These are phyloP conservation scores for Candida pseudoviswanathii DNA, from an alignment of 1,139 yeast species.

Conservation along the genomic window DNA sequence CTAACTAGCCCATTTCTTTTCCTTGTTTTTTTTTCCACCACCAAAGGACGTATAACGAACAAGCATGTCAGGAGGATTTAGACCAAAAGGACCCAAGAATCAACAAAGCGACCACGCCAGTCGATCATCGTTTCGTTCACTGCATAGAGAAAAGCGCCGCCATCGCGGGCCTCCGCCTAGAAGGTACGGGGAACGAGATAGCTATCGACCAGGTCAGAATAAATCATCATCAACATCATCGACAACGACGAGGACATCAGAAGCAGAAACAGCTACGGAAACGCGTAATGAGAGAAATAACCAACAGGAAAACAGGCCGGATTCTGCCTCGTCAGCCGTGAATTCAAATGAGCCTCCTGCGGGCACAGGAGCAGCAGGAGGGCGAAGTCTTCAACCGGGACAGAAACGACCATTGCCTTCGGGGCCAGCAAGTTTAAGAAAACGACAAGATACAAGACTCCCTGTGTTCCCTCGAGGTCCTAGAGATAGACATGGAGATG, in stretches of 20 bases:
- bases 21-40: background rate
- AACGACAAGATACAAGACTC: constrained; percentile 14
- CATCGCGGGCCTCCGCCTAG: constrained; percentile 21
- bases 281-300: constrained; percentile 14
- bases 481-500: background rate
- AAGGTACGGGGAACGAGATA: constrained; percentile 19
- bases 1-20: background rate
- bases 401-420: constrained; percentile 16
- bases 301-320: constrained; percentile 15
- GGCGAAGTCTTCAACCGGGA: constrained; percentile 4
- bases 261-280: constrained; percentile 1
- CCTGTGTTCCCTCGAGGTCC: constrained; percentile 21
- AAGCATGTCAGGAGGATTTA: constrained; percentile 45
- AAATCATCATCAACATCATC: constrained; percentile 3
- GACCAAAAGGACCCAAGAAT: constrained; percentile 23
- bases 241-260: background rate
- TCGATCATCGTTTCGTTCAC: constrained; percentile 8
- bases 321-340: constrained; percentile 5
- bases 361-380: constrained; percentile 3
- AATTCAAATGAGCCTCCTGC: background rate
- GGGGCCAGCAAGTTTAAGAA: constrained; percentile 20
- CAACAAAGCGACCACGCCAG: constrained; percentile 7
- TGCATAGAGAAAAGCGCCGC: constrained; percentile 4
- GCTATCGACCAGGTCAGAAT: constrained; percentile 14
- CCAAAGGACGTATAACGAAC: no score